These are phyloP conservation scores for Claviceps capensis DNA, from an alignment of 2,329 filamentous ascomycete species.

Conservation along the genomic window DNA sequence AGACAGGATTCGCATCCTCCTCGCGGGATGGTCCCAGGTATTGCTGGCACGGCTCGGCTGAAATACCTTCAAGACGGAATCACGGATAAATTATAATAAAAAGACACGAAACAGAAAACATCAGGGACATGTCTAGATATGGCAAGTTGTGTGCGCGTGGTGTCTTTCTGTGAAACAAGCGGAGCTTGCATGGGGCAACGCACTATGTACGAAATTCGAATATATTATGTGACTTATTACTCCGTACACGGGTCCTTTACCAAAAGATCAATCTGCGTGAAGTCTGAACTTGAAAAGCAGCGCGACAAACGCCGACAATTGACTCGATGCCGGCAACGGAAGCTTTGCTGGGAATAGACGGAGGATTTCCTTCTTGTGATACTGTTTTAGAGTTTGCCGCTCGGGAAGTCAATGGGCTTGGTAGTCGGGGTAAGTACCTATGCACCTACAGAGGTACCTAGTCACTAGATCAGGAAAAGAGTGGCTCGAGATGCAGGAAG, in stretches of 20 bases:
- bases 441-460: too few relatives aligned
- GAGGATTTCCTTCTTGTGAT: neutral
- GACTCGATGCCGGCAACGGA: neutral
- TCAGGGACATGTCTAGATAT: neutral
- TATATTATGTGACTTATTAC: neutral
- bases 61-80: neutral
- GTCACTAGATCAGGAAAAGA: too few relatives aligned
- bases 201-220: neutral
- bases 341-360: neutral
- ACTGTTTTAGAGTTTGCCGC: neutral
- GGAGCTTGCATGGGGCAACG: neutral
- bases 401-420: neutral
- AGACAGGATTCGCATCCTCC: neutral
- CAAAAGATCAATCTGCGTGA: neutral
- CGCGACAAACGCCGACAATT: neutral
- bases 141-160: neutral
- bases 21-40: neutral
- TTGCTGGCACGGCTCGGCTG: neutral
- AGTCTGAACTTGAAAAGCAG: neutral
- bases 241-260: neutral
- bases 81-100: neutral
- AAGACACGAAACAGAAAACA: neutral
- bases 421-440: neutral
- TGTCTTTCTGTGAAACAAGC: neutral
- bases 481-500: too few relatives aligned